Base-by-base conservation (phyloP, 2,329 filamentous ascomycete species). In the Paracoccidioides lutzii region DNA sequence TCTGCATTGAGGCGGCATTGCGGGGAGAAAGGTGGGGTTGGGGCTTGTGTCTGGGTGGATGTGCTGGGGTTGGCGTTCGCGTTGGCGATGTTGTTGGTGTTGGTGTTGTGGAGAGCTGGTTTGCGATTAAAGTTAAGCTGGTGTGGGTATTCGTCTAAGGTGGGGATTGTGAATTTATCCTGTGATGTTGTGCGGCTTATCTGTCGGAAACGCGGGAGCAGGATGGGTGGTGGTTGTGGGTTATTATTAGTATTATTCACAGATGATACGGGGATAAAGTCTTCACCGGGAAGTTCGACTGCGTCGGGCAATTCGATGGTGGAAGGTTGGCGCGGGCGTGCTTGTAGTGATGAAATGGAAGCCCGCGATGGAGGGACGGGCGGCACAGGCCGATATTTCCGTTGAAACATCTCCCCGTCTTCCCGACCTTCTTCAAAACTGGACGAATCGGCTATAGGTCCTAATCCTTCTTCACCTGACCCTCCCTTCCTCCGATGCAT, bases 401-500 rank as follows among this genome's bases (percentile, higher is more conserved):
- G 63, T 14, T 53, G 51, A 8, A 43, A 41, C 35, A 15, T 15
- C 30, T 51, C 37, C 14, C 35, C 49, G n/a, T 51, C 49, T 32
- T 51, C 49, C 22, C 40, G 15, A 22, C 49, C 49, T 54, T 54
- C 52, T 45, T 54, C 52, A n/a, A 45, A 49, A 32, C 50, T 53
- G 43, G 59, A 48, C 43, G 64, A 65, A 46, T 63, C 63, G 46
- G 62, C 49, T 10, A 30, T 46, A 38, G 22, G 51, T 63, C 58
- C 60, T 66, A 55, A 60, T 65, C 60, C 57, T 63, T 75, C 61
- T 56, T 64, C 75, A 60, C 59, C 73, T 66, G 66, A 67, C 48
- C 75, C 73, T 37, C 85, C 83, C 68, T 81, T 82, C 55, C 88
- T 79, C 56, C 79, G 72, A 69, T 89, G 89, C 60, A 87, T 86